Conservation (phyloP, 2,329 filamentous ascomycete species). For the Albifimbria verrucaria region DNA sequence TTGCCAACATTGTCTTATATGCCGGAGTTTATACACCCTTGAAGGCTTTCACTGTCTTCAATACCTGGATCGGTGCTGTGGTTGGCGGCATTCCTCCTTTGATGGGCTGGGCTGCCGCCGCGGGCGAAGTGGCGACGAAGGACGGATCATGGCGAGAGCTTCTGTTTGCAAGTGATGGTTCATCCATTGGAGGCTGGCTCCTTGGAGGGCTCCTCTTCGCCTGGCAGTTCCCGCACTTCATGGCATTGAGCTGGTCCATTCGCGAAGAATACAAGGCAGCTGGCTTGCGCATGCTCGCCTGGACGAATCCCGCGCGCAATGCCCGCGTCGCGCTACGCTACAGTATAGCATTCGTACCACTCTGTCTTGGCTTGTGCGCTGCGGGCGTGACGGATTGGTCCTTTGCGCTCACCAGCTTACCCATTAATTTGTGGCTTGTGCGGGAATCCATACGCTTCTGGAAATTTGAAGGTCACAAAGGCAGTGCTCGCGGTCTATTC, state of each 20-base stretch:
- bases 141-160: constrained; percentile 76
- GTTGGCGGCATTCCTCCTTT: constrained; percentile 92
- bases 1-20: constrained; percentile 82
- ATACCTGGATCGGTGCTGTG: constrained; percentile 92
- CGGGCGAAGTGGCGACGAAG: constrained; percentile 77
- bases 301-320: constrained; percentile 83
- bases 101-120: constrained; percentile 97
- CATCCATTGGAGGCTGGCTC: constrained; percentile 78
- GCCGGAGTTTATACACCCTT: constrained; percentile 90
- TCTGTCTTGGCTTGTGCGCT: constrained; percentile 78
- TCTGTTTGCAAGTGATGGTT: constrained; percentile 62
- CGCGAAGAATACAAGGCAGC: constrained; percentile 80
- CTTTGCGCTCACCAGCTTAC: constrained; percentile 76
- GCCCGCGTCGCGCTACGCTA: constrained; percentile 85
- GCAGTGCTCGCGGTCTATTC: constrained; percentile 80
- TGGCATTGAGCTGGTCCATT: constrained; percentile 85
- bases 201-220: constrained; percentile 80
- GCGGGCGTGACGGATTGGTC: constrained; percentile 79
- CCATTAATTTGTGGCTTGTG: constrained; percentile 83
- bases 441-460: constrained; percentile 80
- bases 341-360: constrained; percentile 77
- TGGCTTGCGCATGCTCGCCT: constrained; percentile 71
- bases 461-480: constrained; percentile 71
- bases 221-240: constrained; percentile 99
- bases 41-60: constrained; percentile 80